Percentiles rank a stretch among this genome's conserved stretches.
Evolutionary conservation across 2,329 filamentous ascomycete genomes (phyloP).

Genomic region (Thelonectria olida): DNA sequence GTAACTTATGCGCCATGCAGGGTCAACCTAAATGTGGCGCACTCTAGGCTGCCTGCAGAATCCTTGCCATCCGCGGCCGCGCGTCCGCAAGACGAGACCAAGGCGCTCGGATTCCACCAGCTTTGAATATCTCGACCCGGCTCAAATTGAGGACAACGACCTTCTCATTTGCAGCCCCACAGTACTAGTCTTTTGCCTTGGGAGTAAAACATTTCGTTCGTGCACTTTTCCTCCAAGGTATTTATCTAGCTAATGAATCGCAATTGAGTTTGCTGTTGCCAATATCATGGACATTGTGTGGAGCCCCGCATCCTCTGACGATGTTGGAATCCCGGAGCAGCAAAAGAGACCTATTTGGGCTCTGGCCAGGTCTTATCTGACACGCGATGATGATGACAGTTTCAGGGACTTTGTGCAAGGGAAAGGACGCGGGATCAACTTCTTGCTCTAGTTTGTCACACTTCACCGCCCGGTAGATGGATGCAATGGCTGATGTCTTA

Average conservation of each 20-base stretch:
- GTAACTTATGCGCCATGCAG: too few relatives aligned
- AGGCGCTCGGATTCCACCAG: neutral
- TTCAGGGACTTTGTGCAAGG: too few relatives aligned
- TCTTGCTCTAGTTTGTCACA: too few relatives aligned
- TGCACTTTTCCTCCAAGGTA: neutral
- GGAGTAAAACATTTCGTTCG: slow-evolving; percentile 1
- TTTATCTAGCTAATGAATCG: neutral
- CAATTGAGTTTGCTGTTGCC: slow-evolving; percentile 2
- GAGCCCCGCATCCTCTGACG: neutral
- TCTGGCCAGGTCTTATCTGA: neutral
- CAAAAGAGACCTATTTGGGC: slow-evolving; percentile 1
- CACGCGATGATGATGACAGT: neutral
- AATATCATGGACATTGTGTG: neutral
- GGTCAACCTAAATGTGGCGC: too few relatives aligned
- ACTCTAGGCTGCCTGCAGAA: neutral
- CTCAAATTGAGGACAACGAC: neutral
- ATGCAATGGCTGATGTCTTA: too few relatives aligned
- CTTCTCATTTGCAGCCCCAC: slow-evolving; percentile 1
- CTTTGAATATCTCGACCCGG: neutral
- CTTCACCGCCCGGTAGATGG: too few relatives aligned
- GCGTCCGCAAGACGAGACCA: neutral
- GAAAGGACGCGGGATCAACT: too few relatives aligned
- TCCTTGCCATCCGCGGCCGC: neutral
- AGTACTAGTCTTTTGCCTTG: neutral
- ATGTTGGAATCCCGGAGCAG: neutral